A percentile compares a stretch with the other conserved stretches of the same genome.
Conservation (phyloP, 1,139 yeast genomes). For the Geotrichum carabidarum region DNA sequence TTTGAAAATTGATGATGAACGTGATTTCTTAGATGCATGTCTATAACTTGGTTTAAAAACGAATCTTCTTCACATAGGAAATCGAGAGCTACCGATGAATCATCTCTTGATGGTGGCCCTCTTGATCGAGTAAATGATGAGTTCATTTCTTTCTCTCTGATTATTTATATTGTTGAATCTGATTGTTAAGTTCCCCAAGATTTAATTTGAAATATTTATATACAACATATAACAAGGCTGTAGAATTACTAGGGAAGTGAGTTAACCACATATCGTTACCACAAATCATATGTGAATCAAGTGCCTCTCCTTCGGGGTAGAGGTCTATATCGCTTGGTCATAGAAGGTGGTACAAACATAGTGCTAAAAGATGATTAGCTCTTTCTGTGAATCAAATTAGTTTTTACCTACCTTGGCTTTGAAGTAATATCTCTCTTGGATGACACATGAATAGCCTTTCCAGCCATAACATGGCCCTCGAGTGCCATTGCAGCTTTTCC, state of each 20-base stretch:
- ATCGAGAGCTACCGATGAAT: not conserved
- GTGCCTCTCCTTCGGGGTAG: not conserved
- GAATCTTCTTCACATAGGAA: not conserved
- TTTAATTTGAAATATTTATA: too few relatives aligned
- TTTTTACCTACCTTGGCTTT: conserved; percentile 1
- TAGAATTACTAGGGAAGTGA: too few relatives aligned
- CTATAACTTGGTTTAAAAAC: not conserved
- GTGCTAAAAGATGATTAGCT: not conserved
- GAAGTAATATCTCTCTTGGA: not conserved
- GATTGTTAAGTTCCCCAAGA: too few relatives aligned
- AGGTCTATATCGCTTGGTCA: conserved; percentile 5
- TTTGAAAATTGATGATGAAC: not conserved
- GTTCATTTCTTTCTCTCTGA: too few relatives aligned
- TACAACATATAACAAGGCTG: too few relatives aligned
- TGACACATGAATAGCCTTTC: conserved; percentile 30
- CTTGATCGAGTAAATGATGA: too few relatives aligned
- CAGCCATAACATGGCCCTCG: conserved; percentile 44
- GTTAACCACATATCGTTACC: too few relatives aligned
- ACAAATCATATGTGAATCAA: not conserved
- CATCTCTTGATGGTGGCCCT: not conserved
- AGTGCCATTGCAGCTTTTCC: conserved; percentile 55
- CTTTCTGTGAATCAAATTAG: not conserved
- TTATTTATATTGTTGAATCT: too few relatives aligned
- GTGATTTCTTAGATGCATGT: not conserved
- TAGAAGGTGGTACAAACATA: conserved; percentile 7